Percentiles rank a stretch among this genome's conserved stretches.
Evolutionary conservation across 495 filamentous ascomycete species (phyloP).

Genomic region (Tuber indicum): DNA sequence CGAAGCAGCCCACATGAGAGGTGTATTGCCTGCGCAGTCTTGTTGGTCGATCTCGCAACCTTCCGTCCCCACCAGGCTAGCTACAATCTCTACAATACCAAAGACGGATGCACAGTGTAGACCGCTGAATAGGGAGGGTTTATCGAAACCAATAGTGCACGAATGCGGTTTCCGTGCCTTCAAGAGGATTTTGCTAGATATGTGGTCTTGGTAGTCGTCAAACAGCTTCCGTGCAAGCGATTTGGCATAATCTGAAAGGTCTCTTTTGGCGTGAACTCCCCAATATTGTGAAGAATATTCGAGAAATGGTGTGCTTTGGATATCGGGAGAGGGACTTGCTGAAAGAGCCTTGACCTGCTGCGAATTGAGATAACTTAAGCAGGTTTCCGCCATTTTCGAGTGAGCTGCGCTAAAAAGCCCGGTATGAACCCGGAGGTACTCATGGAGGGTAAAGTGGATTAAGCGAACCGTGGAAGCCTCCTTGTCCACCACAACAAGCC

Average conservation of each 20-base stretch:
- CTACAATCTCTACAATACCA: neutral
- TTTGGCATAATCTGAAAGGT: neutral
- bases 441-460: neutral
- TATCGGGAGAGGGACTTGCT: neutral
- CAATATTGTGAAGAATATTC: neutral
- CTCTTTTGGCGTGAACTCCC: neutral
- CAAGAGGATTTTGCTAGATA: neutral
- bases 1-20: neutral
- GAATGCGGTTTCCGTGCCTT: neutral
- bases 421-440: neutral
- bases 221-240: neutral
- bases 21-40: neutral
- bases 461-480: neutral
- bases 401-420: neutral
- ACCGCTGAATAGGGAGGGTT: neutral
- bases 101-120: neutral
- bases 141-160: neutral
- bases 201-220: neutral
- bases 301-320: neutral
- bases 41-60: neutral
- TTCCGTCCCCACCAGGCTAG: neutral
- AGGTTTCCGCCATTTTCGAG: neutral
- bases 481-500: neutral
- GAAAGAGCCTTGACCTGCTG: neutral
- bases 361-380: neutral